Evolutionary conservation across 305 asterid genomes (phyloP).

Genomic region (Lippia alba): DNA sequence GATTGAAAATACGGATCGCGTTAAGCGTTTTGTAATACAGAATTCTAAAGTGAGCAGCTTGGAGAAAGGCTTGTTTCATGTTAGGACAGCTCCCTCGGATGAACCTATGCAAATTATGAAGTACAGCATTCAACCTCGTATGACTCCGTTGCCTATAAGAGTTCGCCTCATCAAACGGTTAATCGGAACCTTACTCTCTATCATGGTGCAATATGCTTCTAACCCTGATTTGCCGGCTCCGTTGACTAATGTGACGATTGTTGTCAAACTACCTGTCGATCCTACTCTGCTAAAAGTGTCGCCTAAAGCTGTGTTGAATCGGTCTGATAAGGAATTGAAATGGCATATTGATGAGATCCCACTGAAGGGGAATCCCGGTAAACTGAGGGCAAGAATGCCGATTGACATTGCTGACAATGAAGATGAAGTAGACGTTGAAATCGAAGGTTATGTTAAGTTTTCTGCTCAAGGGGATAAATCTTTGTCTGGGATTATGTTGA

Average conservation of each 20-base stretch:
- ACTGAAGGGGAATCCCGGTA: slow-evolving; percentile 69
- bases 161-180: slow-evolving; percentile 79
- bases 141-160: slow-evolving; percentile 83
- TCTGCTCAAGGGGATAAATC: slow-evolving; percentile 64
- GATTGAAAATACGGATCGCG: slow-evolving; percentile 67
- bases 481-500: slow-evolving; percentile 76
- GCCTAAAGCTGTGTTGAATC: slow-evolving; percentile 85
- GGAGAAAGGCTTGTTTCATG: slow-evolving; percentile 76
- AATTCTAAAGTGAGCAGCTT: slow-evolving; percentile 76
- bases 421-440: slow-evolving; percentile 71
- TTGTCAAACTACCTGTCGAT: slow-evolving; percentile 79
- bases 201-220: slow-evolving; percentile 79
- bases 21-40: slow-evolving; percentile 80
- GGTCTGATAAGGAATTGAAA: slow-evolving; percentile 80
- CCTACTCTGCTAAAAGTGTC: slow-evolving; percentile 77
- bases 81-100: slow-evolving; percentile 71
- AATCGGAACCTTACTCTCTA: slow-evolving; percentile 78
- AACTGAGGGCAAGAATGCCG: slow-evolving; percentile 83
- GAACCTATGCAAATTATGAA: slow-evolving; percentile 74
- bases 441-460: slow-evolving; percentile 67
- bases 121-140: slow-evolving; percentile 70
- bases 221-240: slow-evolving; percentile 78
- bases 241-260: slow-evolving; percentile 69
- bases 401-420: slow-evolving; percentile 73
- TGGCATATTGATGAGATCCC: slow-evolving; percentile 90